Percentiles rank a stretch among this genome's conserved stretches.
phyloP scores from a whole-genome alignment of 805 yeast genomes.

The Kazachstania psychrophila region DNA sequence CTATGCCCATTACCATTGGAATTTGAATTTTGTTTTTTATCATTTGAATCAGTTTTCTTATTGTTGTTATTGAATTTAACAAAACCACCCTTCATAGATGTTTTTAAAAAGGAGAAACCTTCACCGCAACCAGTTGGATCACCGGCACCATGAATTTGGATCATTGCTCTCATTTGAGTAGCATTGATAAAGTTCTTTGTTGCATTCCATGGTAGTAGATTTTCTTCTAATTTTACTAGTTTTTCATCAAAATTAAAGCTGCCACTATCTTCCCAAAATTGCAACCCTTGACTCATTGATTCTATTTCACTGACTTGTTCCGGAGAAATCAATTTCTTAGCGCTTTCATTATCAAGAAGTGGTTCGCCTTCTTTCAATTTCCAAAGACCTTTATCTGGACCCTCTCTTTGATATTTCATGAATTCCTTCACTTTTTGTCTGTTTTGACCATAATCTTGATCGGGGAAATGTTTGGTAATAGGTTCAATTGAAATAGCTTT shows the following conservation, averaged over 20 bases:
- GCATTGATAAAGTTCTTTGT: conserved; percentile 86
- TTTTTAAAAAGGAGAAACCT: conserved; percentile 77
- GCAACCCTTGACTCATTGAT: conserved; percentile 91
- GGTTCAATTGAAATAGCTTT: conserved; percentile 78
- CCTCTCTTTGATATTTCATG: conserved; percentile 93
- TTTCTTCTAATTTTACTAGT: conserved; percentile 66
- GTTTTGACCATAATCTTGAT: conserved; percentile 94
- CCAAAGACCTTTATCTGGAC: conserved; percentile 94
- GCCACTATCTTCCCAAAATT: conserved; percentile 71
- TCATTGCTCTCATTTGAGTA: conserved; percentile 94
- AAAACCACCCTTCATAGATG: conserved; percentile 95
- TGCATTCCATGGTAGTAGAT: conserved; percentile 89
- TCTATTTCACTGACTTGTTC: conserved; percentile 84
- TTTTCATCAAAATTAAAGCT: conserved; percentile 38
- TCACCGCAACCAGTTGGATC: conserved; percentile 90
- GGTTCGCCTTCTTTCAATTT: conserved; percentile 61
- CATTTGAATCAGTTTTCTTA: too few relatives aligned
- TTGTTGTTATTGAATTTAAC: conserved; percentile 17
- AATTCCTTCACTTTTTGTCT: conserved; percentile 92
- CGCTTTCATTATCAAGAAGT: conserved; percentile 66
- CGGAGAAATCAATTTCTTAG: conserved; percentile 77
- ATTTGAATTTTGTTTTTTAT: conserved; percentile 24
- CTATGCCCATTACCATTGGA: conserved; percentile 46
- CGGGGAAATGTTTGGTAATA: conserved; percentile 87
- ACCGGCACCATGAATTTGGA: conserved; percentile 88